phyloP scores from a whole-genome alignment of 2,329 filamentous ascomycete species.

The Pestalotiopsis fici region DNA sequence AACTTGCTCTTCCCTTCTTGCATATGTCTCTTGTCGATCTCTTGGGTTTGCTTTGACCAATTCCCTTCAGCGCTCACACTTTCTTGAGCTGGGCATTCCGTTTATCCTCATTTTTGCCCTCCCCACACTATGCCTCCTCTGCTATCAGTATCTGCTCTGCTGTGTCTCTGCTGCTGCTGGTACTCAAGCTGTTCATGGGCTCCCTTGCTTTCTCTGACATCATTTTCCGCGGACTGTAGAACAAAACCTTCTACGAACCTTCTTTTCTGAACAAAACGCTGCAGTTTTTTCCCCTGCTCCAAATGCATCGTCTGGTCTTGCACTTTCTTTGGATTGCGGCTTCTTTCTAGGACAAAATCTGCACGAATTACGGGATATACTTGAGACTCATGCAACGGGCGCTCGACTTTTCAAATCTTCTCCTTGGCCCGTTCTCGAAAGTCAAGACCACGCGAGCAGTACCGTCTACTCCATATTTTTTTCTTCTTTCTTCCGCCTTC shows the following conservation, averaged over 20 bases:
- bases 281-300: neutral
- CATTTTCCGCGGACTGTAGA: neutral
- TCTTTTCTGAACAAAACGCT: neutral
- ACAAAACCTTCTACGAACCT: neutral
- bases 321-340: neutral
- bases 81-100: conserved; percentile 4
- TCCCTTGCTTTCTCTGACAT: conserved; percentile 5
- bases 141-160: neutral
- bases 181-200: neutral
- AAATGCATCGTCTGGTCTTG: neutral
- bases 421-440: neutral
- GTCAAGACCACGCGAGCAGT: neutral
- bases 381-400: neutral
- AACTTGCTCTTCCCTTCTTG: conserved; percentile 5
- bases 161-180: neutral
- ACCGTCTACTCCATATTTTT: neutral
- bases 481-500: neutral
- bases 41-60: neutral
- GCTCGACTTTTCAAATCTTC: neutral
- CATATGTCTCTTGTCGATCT: conserved; percentile 6
- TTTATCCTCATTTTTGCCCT: conserved; percentile 8
- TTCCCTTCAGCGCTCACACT: neutral
- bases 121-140: neutral
- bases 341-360: neutral
- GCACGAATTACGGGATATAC: neutral